Evolutionary conservation across 2,329 filamentous ascomycete species (phyloP).

Genomic region (Pestalotiopsis sp.): DNA sequence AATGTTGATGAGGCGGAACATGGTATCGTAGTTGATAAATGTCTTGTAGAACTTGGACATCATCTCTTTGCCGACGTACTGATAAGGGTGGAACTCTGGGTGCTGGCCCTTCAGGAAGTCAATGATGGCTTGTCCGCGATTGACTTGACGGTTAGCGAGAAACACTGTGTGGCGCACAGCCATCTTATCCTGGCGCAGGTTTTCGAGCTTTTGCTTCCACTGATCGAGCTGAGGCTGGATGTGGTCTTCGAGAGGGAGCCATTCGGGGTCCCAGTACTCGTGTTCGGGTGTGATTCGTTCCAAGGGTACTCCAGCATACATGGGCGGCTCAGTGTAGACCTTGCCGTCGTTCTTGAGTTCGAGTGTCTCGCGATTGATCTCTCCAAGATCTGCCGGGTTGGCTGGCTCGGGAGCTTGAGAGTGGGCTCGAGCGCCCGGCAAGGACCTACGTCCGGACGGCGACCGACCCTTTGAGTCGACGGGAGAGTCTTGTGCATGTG

Average conservation of each 20-base stretch:
- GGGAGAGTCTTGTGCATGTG: slow-evolving; percentile 16
- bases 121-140: slow-evolving; percentile 55
- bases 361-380: slow-evolving; percentile 50
- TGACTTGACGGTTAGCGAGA: slow-evolving; percentile 57
- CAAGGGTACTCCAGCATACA: slow-evolving; percentile 55
- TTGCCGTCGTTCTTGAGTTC: slow-evolving; percentile 50
- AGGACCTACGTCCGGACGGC: slow-evolving; percentile 30
- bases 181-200: slow-evolving; percentile 24
- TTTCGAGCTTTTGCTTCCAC: slow-evolving; percentile 50
- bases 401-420: slow-evolving; percentile 24
- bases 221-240: slow-evolving; percentile 47
- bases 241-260: slow-evolving; percentile 47
- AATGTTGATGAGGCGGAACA: slow-evolving; percentile 57
- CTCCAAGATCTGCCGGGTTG: slow-evolving; percentile 21
- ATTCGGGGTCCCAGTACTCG: slow-evolving; percentile 59
- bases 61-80: slow-evolving; percentile 56
- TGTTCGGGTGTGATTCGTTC: slow-evolving; percentile 52
- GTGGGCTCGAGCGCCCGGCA: slow-evolving; percentile 30
- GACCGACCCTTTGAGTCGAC: slow-evolving; percentile 27
- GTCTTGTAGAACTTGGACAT: slow-evolving; percentile 42
- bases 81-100: slow-evolving; percentile 58
- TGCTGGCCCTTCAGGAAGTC: slow-evolving; percentile 46
- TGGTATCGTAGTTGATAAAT: slow-evolving; percentile 56
- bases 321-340: slow-evolving; percentile 52
- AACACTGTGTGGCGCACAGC: slow-evolving; percentile 46